Evolutionary conservation across 768 basidiomycete species (phyloP), one percentile per base, ranked within the genome.

Genomic region (Amanita jacksonii): DNA sequence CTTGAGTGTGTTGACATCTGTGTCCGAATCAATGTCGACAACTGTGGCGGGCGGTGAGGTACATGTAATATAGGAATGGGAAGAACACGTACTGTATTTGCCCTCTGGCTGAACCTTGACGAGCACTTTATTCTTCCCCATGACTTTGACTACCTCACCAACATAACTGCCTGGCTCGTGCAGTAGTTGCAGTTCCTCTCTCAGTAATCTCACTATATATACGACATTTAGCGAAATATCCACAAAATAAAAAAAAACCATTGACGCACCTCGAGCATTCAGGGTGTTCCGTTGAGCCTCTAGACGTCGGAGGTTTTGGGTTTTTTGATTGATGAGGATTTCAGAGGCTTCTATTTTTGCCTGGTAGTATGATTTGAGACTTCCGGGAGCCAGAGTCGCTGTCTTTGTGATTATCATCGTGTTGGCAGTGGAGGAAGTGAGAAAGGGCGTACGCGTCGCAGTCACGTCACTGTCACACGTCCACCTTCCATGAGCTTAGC

Each of bases 41-140:
- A 98, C 93, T 96, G 53, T 5, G 25, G 5, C 3, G 3, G 37
- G 37, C 15, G 13, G 41, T 30, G 20, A 20, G 7, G 37, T 8
- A 31, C 28, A 16, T 2, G 25, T 27, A 33, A 15, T 8, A 31
- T 38, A 40, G 13, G 8, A 37, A 32, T 13, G 5, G 10, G 38
- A 27, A n/a, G 38, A 13, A n/a, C 28, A 75, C 88, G 56, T 51
- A 97, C 93, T 94, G 68, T 97, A 97, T 79, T 97, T 97, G 41
- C 94, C 96, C 68, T 99, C 93, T 0, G 93, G 94, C 60, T 97
- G 93, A 4, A 98, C 91, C 62, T 99, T 97, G 50, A 99, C 93
- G 32, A 98, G 67, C 10, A 98, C 93, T 65, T 96, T 97, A 63
- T 81, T 98, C 83, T 97, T 97, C 44, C 93, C 91, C 96, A 98